Percentiles rank a stretch among this genome's conserved stretches.
Conservation (phyloP, 2,329 filamentous ascomycete genomes). For the Aspergillus tanneri region DNA sequence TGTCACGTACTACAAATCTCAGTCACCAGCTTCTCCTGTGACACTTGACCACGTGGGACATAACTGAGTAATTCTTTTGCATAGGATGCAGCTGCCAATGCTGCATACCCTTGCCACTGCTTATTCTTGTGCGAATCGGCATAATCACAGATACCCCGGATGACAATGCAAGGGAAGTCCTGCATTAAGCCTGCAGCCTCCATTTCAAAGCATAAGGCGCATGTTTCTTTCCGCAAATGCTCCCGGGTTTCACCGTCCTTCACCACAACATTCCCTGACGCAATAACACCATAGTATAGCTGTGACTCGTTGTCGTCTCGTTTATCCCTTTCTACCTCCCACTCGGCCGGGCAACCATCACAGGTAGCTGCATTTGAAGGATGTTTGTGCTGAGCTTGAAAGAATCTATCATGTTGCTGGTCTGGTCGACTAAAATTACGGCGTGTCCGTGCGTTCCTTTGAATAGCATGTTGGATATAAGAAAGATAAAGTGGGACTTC, state of each 20-base stretch:
- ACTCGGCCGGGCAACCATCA: conserved; percentile 9
- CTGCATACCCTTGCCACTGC: conserved; percentile 19
- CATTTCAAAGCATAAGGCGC: conserved; percentile 17
- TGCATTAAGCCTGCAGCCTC: conserved; percentile 11
- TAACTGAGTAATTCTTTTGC: conserved; percentile 18
- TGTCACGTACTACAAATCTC: conserved; percentile 4
- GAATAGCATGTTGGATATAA: conserved; percentile 13
- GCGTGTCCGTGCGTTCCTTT: conserved; percentile 5
- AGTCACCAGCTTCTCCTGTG: conserved; percentile 6
- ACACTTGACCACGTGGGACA: conserved; percentile 4
- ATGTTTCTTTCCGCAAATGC: conserved; percentile 6
- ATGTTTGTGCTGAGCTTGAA: conserved; percentile 10
- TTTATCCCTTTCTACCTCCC: conserved; percentile 11
- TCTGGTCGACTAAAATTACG: conserved; percentile 11
- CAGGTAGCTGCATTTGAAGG: conserved; percentile 2
- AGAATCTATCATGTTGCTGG: conserved; percentile 9
- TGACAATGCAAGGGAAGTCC: conserved; percentile 14
- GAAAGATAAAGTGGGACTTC: conserved; percentile 10
- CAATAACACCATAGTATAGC: conserved; percentile 19
- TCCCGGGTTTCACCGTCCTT: conserved; percentile 15
- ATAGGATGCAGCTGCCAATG: conserved; percentile 18
- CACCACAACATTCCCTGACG: conserved; percentile 18
- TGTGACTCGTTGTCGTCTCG: conserved; percentile 12
- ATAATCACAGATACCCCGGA: conserved; percentile 18
- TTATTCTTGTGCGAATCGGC: conserved; percentile 15